Evolutionary conservation across 208 protist genomes (phyloP).

Genomic region (Crithidia mellificae): DNA sequence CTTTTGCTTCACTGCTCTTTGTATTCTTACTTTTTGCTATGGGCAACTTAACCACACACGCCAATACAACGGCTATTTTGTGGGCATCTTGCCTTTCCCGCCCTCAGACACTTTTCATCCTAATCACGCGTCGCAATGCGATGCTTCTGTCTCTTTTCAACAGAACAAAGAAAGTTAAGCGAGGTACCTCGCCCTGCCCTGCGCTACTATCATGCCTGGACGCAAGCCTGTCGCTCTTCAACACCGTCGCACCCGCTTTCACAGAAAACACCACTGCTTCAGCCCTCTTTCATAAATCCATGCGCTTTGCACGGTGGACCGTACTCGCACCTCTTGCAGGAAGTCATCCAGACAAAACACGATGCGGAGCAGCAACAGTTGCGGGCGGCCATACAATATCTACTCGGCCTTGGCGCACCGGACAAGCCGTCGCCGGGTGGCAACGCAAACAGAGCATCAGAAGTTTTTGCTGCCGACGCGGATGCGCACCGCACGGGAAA

Average conservation of each 20-base stretch:
- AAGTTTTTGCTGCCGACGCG: not conserved
- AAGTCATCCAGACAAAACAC: conserved; percentile 3
- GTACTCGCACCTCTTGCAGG: conserved; percentile 12
- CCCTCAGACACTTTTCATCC: too few species aligned
- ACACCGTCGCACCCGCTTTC: too few species aligned
- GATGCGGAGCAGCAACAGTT: not conserved
- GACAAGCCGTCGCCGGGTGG: not conserved
- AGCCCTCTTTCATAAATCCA: not conserved
- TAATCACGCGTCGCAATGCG: too few species aligned
- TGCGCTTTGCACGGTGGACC: conserved; percentile 13
- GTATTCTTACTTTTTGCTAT: too few species aligned
- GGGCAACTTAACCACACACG: too few species aligned
- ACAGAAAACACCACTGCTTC: not conserved
- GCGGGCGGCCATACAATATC: conserved; percentile 5
- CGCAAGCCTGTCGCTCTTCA: not conserved
- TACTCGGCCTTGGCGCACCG: conserved; percentile 8
- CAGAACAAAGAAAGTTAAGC: too few species aligned
- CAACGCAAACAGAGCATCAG: too few species aligned
- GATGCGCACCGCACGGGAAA: not conserved
- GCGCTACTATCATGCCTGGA: not conserved
- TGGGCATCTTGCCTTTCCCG: too few species aligned
- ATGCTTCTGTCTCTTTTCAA: too few species aligned
- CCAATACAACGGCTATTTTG: too few species aligned
- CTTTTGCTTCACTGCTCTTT: too few species aligned
- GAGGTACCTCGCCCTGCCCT: too few species aligned